Percentiles rank a stretch among this genome's conserved stretches.
phyloP scores from a whole-genome alignment of 2,329 filamentous ascomycete genomes.

The Pseudogymnoascus sp. region DNA sequence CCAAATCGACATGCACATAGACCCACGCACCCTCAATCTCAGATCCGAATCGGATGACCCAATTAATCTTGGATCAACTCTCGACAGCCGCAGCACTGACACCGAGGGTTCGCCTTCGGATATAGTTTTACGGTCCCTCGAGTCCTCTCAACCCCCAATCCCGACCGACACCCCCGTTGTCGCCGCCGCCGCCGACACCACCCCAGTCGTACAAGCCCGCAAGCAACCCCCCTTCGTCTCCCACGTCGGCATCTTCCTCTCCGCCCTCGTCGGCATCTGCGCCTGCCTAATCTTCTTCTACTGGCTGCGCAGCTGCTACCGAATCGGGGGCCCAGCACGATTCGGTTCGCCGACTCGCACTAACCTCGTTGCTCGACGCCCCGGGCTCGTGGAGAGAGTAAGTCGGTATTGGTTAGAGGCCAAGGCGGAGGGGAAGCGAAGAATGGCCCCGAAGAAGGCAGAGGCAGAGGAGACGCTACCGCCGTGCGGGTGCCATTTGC shows the following conservation, averaged over 20 bases:
- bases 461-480: not conserved
- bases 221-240: not conserved
- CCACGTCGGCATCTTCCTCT: constrained; percentile 10
- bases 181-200: not conserved
- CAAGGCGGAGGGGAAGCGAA: not conserved
- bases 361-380: not conserved
- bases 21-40: not conserved
- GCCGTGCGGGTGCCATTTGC: not conserved
- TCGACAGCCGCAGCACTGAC: not conserved
- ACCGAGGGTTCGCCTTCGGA: not conserved
- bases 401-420: not conserved
- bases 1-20: not conserved
- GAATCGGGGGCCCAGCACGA: not conserved
- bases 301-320: not conserved
- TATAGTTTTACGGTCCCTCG: not conserved
- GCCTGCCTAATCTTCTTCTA: not conserved
- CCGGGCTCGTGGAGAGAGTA: not conserved
- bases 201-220: not conserved
- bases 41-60: not conserved
- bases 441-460: not conserved
- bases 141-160: not conserved
- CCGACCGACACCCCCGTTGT: not conserved
- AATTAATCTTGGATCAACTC: not conserved
- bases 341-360: not conserved
- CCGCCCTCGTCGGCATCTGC: not conserved